Conservation (phyloP, 1,284 basidiomycete species). For the Rhizopogon hawkerae region DNA sequence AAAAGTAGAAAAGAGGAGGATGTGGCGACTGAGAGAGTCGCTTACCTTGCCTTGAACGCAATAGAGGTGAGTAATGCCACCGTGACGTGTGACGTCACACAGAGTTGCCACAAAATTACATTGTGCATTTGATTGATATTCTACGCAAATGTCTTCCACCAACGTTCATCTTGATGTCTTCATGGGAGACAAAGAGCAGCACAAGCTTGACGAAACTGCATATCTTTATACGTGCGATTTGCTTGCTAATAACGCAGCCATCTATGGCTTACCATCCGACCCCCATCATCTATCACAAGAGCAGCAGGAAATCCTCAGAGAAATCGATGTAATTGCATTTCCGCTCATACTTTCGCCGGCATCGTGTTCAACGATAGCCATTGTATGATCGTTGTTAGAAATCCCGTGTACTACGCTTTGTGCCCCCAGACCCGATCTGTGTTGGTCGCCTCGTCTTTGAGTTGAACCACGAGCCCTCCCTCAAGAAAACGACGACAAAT, state of each 20-base stretch:
- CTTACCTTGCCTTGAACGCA: background rate
- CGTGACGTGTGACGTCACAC: slow-evolving; percentile 21
- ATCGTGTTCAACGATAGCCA: background rate
- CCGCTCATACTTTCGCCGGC: background rate
- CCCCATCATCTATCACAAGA: slow-evolving; percentile 34
- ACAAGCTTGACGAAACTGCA: slow-evolving; percentile 23
- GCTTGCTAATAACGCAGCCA: slow-evolving; percentile 30
- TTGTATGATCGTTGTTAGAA: slow-evolving; percentile 18
- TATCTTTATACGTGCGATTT: slow-evolving; percentile 28
- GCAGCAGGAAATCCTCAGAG: slow-evolving; percentile 34
- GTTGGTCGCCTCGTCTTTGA: slow-evolving; percentile 34
- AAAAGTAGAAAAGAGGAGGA: slow-evolving; percentile 2
- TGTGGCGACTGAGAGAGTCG: background rate
- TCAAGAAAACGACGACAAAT: slow-evolving; percentile 39
- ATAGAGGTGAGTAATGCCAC: background rate
- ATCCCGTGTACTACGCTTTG: slow-evolving; percentile 27
- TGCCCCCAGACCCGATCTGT: slow-evolving; percentile 28
- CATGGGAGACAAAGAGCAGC: slow-evolving; percentile 30
- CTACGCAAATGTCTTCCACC: background rate
- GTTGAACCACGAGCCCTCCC: slow-evolving; percentile 29
- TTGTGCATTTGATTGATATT: background rate
- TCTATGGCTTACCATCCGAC: slow-evolving; percentile 29
- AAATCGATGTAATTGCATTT: slow-evolving; percentile 29
- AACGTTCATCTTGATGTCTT: slow-evolving; percentile 33
- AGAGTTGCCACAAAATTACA: slow-evolving; percentile 4